phyloP scores from a whole-genome alignment of 768 basidiomycete genomes.

The Suillus clintonianus region DNA sequence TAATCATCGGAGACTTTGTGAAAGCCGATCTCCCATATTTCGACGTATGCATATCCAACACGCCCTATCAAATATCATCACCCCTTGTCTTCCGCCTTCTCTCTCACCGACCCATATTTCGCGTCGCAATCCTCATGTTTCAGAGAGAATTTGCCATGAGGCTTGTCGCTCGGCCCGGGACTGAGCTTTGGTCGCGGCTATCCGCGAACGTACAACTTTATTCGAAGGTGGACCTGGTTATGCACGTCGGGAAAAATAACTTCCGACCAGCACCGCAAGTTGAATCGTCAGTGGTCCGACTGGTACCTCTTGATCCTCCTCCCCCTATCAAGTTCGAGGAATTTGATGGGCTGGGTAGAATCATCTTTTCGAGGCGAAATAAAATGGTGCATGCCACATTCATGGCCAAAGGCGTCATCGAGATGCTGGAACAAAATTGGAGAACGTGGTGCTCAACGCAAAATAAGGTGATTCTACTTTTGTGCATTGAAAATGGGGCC shows the following conservation, averaged over 20 bases:
- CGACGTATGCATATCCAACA: constrained; percentile 99
- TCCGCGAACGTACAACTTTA: constrained; percentile 98
- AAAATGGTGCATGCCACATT: constrained; percentile 91
- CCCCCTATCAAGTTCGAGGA: constrained; percentile 96
- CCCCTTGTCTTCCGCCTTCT: constrained; percentile 95
- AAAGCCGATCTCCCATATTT: constrained; percentile 98
- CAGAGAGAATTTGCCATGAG: constrained; percentile 97
- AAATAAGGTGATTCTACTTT: constrained; percentile 46
- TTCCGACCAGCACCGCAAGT: constrained; percentile 96
- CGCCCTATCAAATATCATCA: constrained; percentile 98
- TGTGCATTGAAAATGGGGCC: background rate
- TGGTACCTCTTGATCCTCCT: constrained; percentile 92
- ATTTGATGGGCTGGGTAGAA: constrained; percentile 92
- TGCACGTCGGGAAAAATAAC: constrained; percentile 96
- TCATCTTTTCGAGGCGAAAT: constrained; percentile 87
- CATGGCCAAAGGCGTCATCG: constrained; percentile 90
- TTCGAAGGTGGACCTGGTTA: constrained; percentile 92
- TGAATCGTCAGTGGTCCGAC: constrained; percentile 88
- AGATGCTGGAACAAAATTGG: constrained; percentile 93
- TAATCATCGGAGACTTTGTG: constrained; percentile 96
- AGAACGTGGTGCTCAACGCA: constrained; percentile 89
- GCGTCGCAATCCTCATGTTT: constrained; percentile 98
- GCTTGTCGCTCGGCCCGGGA: constrained; percentile 81
- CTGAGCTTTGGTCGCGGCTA: constrained; percentile 88
- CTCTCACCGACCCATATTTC: constrained; percentile 92